A percentile compares a stretch with the other conserved stretches of the same genome.
Conservation (phyloP, 176 grass and related monocot species). For the Phoenix roebelenii region DNA sequence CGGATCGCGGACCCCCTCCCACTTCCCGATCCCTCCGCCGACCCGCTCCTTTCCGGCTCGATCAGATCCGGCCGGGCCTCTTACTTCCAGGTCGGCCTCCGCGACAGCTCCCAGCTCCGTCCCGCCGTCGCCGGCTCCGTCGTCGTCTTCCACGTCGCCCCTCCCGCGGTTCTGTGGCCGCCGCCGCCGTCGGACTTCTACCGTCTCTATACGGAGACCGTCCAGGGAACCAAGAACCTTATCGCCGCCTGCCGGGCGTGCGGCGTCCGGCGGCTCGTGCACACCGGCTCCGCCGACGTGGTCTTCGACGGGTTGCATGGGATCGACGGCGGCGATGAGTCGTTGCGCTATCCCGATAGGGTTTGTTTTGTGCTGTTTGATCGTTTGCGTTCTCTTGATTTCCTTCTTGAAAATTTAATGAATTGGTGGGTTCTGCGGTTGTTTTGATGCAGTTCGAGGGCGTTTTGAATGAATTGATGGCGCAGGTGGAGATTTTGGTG, state of each 20-base stretch:
- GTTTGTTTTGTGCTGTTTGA: constrained; percentile 29
- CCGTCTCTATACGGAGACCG: constrained; percentile 40
- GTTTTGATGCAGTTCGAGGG: constrained; percentile 39
- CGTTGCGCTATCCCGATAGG: constrained; percentile 55
- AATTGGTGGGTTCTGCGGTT: background rate
- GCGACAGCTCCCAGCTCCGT: constrained; percentile 20
- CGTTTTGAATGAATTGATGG: constrained; percentile 51
- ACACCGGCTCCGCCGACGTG: constrained; percentile 59
- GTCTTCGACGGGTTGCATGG: constrained; percentile 36
- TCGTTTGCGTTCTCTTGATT: background rate
- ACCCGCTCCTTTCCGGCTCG: background rate
- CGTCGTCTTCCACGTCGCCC: constrained; percentile 78
- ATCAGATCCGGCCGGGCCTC: background rate
- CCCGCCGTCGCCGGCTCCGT: constrained; percentile 28
- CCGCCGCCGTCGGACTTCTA: constrained; percentile 31
- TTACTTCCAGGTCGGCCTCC: constrained; percentile 32
- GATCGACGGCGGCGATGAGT: constrained; percentile 40
- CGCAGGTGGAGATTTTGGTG: constrained; percentile 80
- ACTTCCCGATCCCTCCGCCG: background rate
- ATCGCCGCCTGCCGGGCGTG: constrained; percentile 37
- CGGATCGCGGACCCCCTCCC: constrained; percentile 44
- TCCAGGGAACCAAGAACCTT: constrained; percentile 41
- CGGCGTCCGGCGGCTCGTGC: constrained; percentile 52
- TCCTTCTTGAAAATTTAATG: background rate
- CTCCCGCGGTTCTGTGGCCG: constrained; percentile 7